Evolutionary conservation across 495 filamentous ascomycete species (phyloP), one percentile per base, ranked within the genome.

Genomic region (Collariella sp.): DNA sequence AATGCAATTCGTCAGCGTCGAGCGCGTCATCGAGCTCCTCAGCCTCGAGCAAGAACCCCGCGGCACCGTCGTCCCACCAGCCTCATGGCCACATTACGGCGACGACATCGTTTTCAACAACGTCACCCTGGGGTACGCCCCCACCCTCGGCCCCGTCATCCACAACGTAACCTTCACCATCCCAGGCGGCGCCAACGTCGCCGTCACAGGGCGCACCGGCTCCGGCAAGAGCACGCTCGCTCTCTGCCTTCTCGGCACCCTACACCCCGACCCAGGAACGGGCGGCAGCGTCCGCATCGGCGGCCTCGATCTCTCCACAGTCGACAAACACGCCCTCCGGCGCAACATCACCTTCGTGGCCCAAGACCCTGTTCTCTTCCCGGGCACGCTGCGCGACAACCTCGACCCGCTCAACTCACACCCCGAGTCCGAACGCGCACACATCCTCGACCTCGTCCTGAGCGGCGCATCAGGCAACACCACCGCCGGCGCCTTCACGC

Each of bases 1-100:
- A 70, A 91, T 94, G 86, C 83, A 90, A 59, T 91, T 91, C 56
- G 88, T 91, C 13, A 89, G 86, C 0, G 87, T 94, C 2, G 88
- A 94, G 67, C 78, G 88, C 23, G 79, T 94, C 3, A 81, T 90
- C 23, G 88, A 93, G 60, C 72, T 91, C 0, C 74, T 89, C 2
- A 75, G 85, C 52, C 75, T 91, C 2, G 86, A 89, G 35, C 79
- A 86, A 62, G 88, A 94, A 67, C 72, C 81, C 0, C 69, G 69
- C 3, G 88, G 88, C 7, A 74, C 78, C 3, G 65, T 86, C 13
- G 59, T 76, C 6, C 87, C 88, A 1, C 85, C 88, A 18, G 81
- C 83, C 0, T 75, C 73, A n/a, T 94, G 88, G 88, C 88, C 88
- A 5, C 73, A 67, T 3, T 83, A 78, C 55, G 71, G 72, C 22